Conservation (phyloP, 306 rosid species). For the Prinsepia uniflora region DNA sequence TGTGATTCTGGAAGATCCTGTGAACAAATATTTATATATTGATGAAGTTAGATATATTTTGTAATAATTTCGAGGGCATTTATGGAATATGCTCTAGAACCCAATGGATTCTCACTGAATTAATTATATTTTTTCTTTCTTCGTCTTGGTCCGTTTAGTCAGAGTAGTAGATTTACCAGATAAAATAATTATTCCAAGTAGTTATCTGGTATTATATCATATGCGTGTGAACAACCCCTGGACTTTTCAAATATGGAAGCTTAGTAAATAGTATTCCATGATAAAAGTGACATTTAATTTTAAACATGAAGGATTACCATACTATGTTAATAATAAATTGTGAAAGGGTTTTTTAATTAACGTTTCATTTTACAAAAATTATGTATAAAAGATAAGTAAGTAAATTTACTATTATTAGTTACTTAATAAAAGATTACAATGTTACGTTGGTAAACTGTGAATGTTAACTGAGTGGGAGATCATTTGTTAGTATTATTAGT, state of each 20-base stretch:
- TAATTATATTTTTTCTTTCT: too few species aligned
- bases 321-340: too few species aligned
- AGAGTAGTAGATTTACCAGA: neutral
- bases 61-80: neutral
- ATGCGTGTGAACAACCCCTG: slow-evolving; percentile 14
- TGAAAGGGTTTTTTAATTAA: too few species aligned
- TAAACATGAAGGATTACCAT: neutral
- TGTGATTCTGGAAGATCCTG: slow-evolving; percentile 91
- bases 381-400: too few species aligned
- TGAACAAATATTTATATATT: too few species aligned
- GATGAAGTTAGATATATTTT: neutral
- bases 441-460: too few species aligned
- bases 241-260: slow-evolving; percentile 22
- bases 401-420: neutral
- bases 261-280: neutral
- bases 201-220: too few species aligned
- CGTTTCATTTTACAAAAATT: too few species aligned
- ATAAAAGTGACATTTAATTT: neutral
- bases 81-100: too few species aligned
- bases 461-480: neutral
- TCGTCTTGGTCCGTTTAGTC: neutral
- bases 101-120: too few species aligned
- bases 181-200: neutral
- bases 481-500: too few species aligned
- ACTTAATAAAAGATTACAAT: slow-evolving; percentile 20